These are phyloP conservation scores for Ehretia macrophylla DNA, from an alignment of 257 asterid species.

Conservation along the genomic window DNA sequence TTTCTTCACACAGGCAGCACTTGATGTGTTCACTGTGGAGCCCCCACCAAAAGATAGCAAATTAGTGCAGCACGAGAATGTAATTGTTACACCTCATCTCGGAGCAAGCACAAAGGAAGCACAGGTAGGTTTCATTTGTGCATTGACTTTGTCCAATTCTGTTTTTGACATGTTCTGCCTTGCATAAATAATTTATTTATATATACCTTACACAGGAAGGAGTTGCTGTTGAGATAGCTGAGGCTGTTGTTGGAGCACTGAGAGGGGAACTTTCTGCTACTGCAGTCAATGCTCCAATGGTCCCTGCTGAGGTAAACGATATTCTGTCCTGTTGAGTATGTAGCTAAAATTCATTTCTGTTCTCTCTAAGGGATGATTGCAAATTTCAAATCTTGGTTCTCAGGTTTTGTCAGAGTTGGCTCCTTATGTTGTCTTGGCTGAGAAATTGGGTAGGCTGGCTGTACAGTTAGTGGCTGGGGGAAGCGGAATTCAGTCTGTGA, in stretches of 20 bases:
- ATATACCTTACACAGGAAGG: constrained; percentile 59
- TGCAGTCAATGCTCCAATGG: constrained; percentile 99
- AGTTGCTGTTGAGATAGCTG: constrained; percentile 96
- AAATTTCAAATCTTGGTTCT: constrained; percentile 9
- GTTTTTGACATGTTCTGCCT: too few relatives aligned
- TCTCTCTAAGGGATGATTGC: background rate
- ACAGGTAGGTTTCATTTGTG: constrained; percentile 48
- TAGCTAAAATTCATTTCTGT: background rate
- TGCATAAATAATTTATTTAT: too few relatives aligned
- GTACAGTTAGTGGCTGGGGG: constrained; percentile 92
- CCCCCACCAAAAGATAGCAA: constrained; percentile 87
- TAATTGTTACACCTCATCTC: constrained; percentile 95
- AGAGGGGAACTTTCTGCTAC: constrained; percentile 96
- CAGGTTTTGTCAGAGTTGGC: constrained; percentile 91
- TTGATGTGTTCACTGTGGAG: constrained; percentile 83
- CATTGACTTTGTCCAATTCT: too few relatives aligned
- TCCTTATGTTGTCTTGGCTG: constrained; percentile 80
- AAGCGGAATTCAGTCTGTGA: constrained; percentile 78
- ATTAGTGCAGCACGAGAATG: constrained; percentile 79
- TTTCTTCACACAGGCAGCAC: constrained; percentile 70
- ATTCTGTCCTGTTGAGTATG: background rate
- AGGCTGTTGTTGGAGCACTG: constrained; percentile 96
- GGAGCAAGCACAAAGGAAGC: constrained; percentile 99
- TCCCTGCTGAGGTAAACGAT: constrained; percentile 77
- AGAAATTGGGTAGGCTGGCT: constrained; percentile 87